Percentiles rank a stretch among this genome's conserved stretches.
These are phyloP conservation scores for Chloridella minuta DNA, from an alignment of 352 stramenopile genomes.

Conservation along the genomic window DNA sequence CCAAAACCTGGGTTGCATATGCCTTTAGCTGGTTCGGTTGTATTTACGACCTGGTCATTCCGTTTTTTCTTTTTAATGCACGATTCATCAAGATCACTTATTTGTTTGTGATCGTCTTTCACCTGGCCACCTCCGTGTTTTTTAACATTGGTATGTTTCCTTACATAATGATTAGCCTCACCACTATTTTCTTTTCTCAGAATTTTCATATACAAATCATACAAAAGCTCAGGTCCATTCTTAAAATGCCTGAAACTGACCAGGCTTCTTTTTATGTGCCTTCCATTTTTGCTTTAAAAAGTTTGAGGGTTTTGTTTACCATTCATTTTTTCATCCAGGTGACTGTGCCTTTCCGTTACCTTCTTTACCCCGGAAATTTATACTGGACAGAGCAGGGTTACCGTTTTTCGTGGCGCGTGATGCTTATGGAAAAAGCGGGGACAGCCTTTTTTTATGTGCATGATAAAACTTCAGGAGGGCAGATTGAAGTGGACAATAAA, in stretches of 20 bases:
- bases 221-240: background rate
- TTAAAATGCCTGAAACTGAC: background rate
- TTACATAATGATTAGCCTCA: background rate
- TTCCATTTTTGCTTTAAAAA: background rate
- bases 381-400: background rate
- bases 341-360: background rate
- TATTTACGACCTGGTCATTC: background rate
- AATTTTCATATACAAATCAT: background rate
- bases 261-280: background rate
- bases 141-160: conserved; percentile 1
- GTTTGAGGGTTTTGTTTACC: too few relatives aligned
- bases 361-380: background rate
- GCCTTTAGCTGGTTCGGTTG: background rate
- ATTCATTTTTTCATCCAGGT: background rate
- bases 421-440: background rate
- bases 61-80: background rate
- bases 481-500: background rate
- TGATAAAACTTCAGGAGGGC: background rate
- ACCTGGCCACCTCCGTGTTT: background rate
- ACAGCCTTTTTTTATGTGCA: background rate
- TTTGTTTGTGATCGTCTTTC: background rate
- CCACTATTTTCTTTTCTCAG: background rate
- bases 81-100: background rate
- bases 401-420: background rate
- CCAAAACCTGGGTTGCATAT: background rate